A percentile compares a stretch with the other conserved stretches of the same genome.
These are phyloP conservation scores for Globisporangium spiculum DNA, from an alignment of 352 stramenopile genomes.

Conservation along the genomic window DNA sequence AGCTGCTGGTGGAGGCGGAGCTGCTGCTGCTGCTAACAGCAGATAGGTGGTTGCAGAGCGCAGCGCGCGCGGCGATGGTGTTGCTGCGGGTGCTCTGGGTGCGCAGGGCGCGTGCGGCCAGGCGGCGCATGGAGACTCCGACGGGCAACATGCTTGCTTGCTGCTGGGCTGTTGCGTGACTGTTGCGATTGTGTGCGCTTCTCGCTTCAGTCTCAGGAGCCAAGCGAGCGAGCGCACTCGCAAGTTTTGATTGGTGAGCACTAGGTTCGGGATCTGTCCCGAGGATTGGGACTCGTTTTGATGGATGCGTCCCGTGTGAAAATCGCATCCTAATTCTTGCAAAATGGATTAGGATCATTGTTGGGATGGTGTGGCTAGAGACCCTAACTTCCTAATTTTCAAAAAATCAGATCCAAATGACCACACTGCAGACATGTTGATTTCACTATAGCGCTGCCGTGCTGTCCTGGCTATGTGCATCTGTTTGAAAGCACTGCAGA, in stretches of 20 bases:
- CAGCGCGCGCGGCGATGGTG: conserved; percentile 3
- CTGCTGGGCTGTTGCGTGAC: conserved; percentile 12
- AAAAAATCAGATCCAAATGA: too few species aligned
- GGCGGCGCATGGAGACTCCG: conserved; percentile 28
- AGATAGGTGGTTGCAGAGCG: conserved; percentile 22
- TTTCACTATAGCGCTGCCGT: too few species aligned
- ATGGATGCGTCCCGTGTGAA: background rate
- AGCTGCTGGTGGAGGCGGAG: conserved; percentile 45
- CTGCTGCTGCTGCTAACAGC: conserved; percentile 32
- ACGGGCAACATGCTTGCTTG: conserved; percentile 27
- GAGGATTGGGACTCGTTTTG: background rate
- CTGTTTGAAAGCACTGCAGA: too few species aligned
- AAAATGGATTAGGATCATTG: too few species aligned
- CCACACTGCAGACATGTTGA: too few species aligned
- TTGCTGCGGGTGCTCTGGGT: conserved; percentile 3
- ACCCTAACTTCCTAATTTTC: too few species aligned
- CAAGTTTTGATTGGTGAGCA: conserved; percentile 15
- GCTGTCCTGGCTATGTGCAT: too few species aligned
- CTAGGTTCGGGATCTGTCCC: conserved; percentile 19
- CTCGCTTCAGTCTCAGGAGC: conserved; percentile 3
- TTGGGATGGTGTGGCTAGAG: too few species aligned
- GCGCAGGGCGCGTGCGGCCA: conserved; percentile 17
- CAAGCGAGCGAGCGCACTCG: background rate
- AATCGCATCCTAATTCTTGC: too few species aligned
- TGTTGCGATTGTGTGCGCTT: conserved; percentile 13